Evolutionary conservation across 768 basidiomycete species (phyloP).

Genomic region (Tylopilus balloui): DNA sequence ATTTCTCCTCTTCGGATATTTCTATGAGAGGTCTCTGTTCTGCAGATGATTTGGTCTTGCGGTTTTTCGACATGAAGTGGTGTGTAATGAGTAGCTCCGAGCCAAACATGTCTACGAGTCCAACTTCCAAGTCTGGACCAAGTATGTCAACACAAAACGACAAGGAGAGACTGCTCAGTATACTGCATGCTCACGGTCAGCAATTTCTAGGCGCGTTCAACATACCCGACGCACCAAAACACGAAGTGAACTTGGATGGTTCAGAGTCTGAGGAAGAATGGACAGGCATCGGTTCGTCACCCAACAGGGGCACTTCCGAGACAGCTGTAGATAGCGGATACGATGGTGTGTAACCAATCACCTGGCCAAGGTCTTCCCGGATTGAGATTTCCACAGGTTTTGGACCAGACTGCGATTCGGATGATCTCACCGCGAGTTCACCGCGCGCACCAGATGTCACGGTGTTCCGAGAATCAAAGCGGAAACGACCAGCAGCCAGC

Average conservation of each 20-base stretch:
- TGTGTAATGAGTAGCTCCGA: not conserved
- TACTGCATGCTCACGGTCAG: conserved; percentile 45
- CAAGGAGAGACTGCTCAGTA: conserved; percentile 32
- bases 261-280: conserved; percentile 38
- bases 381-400: conserved; percentile 25
- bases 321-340: conserved; percentile 14
- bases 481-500: conserved; percentile 15
- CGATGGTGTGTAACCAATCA: conserved; percentile 11
- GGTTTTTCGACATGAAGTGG: conserved; percentile 29
- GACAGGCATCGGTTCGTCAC: conserved; percentile 32
- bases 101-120: conserved; percentile 10
- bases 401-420: conserved; percentile 40
- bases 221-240: conserved; percentile 16
- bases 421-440: conserved; percentile 38
- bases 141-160: conserved; percentile 19
- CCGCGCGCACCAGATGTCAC: conserved; percentile 44
- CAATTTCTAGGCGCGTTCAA: conserved; percentile 43
- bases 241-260: conserved; percentile 12
- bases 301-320: not conserved
- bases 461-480: conserved; percentile 47
- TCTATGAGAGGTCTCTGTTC: conserved; percentile 33
- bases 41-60: conserved; percentile 16
- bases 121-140: not conserved
- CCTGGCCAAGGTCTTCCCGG: not conserved
- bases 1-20: conserved; percentile 72